Base-by-base conservation (phyloP, 2,329 filamentous ascomycete genomes). In the Hypoxylon sp. region DNA sequence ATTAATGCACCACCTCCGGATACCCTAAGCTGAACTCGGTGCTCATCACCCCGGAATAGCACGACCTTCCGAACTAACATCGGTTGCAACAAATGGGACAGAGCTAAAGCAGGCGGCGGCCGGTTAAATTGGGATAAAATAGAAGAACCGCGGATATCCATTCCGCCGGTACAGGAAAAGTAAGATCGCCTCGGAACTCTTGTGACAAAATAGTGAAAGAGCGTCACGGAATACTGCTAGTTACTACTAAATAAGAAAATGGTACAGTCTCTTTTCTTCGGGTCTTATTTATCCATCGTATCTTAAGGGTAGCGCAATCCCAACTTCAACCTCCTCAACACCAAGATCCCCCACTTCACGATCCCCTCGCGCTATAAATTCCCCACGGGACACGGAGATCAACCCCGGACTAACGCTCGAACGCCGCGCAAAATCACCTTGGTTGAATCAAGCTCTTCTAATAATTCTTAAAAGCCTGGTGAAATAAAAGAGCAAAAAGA, bases 51-150 rank as follows among this genome's bases (percentile, higher is more conserved):
- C 13, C 8, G 7, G 16, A 35, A 43, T 16, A 27, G 15, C n/a
- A 30, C 31, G 15, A 26, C 9, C 31, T 5, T 21, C 9, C 29
- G 27, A 19, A 25, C 13, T 7, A 17, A n/a, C 19, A n/a, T 34
- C 32, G 13, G 13, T 47, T 48, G 29, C 25, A 12, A 32, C 23
- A 37, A 42, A 34, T 51, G 47, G 46, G 25, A 48, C 46, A 25
- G 20, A 42, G 21, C 51, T 51, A 57, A 55, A 30, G 50, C 23
- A 45, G 37, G 25, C 47, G 50, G 44, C 53, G 23, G 56, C 51
- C 69, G 69, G 69, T 60, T 71, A 71, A 71, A 71, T 71, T 63
- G 61, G 68, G 69, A 67, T 70, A 70, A 71, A 71, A 69, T 54
- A 32, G 40, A 54, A 36, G 29, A 51, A 40, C 31, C 42, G 34